Base-by-base conservation (phyloP, 768 basidiomycete genomes). In the Agrocybe chaxingu region DNA sequence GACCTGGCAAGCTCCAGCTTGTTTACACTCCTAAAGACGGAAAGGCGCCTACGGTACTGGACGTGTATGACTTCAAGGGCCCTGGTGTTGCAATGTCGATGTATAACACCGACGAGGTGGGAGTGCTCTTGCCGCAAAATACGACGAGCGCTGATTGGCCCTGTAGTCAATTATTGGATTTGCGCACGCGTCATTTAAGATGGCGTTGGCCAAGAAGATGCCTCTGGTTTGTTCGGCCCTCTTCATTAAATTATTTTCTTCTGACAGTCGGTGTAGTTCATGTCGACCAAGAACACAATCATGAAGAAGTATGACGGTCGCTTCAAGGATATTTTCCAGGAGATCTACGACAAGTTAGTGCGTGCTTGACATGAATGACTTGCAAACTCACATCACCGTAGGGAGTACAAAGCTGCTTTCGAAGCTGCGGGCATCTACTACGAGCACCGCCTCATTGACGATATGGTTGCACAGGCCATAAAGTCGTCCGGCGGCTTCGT, bases 321-420 rank as follows among this genome's bases (percentile, higher is more conserved):
- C 30, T 99, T 98, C 83, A 99, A 99, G 77, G 97, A 99, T 62
- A 94, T 96, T 65, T 97, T 99, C 85, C 85, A 98, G 68, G 93
- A 97, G 62, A 86, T 98, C 61, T 99, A 92, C 67, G 91, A 96
- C 6, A 61, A 74, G 76, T 81, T 50, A 47, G 78, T 72, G 33
- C 9, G 18, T 32, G 18, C 36, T 54, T 37, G 19, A 16, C 13
- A 19, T 33, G 31, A 34, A n/a, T 35, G 16, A 11, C 37, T 30
- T 34, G 9, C 32, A 42, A 19, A 13, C 47, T 32, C n/a, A 12
- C n/a, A 11, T 12, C 18, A 11, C 32, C 3, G 19, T 47, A 83
- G 81, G 8, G 70, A 83, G 50, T 94, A 93, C 78, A 86, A 86
- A 66, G 52, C 74, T 1, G 71, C 75, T 47, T 94, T 87, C 61